phyloP scores from a whole-genome alignment of 1,284 basidiomycete genomes.

The Ustilago cynodontis region DNA sequence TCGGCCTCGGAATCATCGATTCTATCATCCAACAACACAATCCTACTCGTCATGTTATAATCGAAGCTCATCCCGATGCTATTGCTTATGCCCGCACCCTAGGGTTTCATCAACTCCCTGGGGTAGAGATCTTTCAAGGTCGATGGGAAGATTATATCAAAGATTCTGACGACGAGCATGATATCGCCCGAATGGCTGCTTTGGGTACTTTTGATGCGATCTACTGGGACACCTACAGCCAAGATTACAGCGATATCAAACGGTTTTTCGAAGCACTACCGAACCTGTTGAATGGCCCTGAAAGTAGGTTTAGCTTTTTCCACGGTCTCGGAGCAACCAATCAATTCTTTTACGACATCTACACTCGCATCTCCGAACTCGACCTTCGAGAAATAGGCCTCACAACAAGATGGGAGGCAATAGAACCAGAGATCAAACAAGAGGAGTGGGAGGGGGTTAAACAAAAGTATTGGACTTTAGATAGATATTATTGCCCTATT shows the following conservation, averaged over 20 bases:
- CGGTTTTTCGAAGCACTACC: conserved; percentile 87
- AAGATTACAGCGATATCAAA: conserved; percentile 83
- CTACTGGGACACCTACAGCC: conserved; percentile 96
- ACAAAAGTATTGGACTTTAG: conserved; percentile 63
- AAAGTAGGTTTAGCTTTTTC: conserved; percentile 86
- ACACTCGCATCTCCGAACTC: conserved; percentile 85
- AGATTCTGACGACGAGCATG: conserved; percentile 81
- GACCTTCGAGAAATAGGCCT: conserved; percentile 86
- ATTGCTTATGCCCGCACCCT: conserved; percentile 79
- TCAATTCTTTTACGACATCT: conserved; percentile 84
- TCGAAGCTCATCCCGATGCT: conserved; percentile 95
- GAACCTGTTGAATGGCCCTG: conserved; percentile 80
- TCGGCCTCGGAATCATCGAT: conserved; percentile 95
- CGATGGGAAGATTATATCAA: conserved; percentile 78
- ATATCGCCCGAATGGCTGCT: conserved; percentile 78
- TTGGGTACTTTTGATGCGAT: conserved; percentile 82
- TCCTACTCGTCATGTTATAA: conserved; percentile 85
- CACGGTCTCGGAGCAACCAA: conserved; percentile 96
- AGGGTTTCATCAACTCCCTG: conserved; percentile 59
- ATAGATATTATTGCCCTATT: conserved; percentile 53
- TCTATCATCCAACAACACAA: conserved; percentile 80
- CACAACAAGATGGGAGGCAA: conserved; percentile 78
- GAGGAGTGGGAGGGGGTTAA: conserved; percentile 65
- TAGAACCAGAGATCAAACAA: conserved; percentile 72
- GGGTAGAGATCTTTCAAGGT: conserved; percentile 63